Evolutionary conservation across 139 green algal genomes (phyloP), one percentile per base, ranked within the genome.

Genomic region (Tetraselmis chui): DNA sequence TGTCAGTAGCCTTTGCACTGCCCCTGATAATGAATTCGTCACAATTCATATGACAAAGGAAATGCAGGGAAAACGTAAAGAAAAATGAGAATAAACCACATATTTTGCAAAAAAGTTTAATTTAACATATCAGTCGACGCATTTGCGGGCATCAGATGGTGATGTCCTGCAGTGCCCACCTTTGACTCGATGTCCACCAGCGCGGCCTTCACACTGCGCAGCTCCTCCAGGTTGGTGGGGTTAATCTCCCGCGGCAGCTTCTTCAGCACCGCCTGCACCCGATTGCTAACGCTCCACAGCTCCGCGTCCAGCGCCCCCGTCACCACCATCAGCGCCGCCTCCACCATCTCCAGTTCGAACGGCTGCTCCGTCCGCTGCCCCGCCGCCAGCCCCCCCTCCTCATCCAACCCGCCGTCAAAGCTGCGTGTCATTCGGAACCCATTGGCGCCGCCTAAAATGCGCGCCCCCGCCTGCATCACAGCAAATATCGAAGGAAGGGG

Each of bases 301-400:
- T 97, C 92, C 23, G 85, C 87, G 80, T 98, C 95, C 79, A 98
- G 86, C 32, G 91, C 91, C n/a, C 89, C 87, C 82, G 91, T 95
- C 24, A 91, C 92, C n/a, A 97, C 91, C 80, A 94, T 93, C 1
- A 98, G 89, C 11, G 94, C 93, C 1, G 85, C 94, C 84, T 98
- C 95, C 59, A 98, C 76, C 76, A 96, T 88, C 82, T 98, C 94
- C 79, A 98, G 87, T 85, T 98, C 95, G 86, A 98, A 98, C n/a
- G 95, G 94, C 0, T 89, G 86, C 26, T 85, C 80, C 32, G 59
- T 31, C 28, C 84, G 78, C 23, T 87, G 82, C 29, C 88, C 83
- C 23, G 82, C n/a, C 45, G 27, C 2, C 28, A 79, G 29, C 22
- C 29, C 32, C 80, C 76, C 1, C 1, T 76, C 26, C 45, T 83